Conservation (phyloP, 768 basidiomycete genomes). For the Thelephora ganbajun region DNA sequence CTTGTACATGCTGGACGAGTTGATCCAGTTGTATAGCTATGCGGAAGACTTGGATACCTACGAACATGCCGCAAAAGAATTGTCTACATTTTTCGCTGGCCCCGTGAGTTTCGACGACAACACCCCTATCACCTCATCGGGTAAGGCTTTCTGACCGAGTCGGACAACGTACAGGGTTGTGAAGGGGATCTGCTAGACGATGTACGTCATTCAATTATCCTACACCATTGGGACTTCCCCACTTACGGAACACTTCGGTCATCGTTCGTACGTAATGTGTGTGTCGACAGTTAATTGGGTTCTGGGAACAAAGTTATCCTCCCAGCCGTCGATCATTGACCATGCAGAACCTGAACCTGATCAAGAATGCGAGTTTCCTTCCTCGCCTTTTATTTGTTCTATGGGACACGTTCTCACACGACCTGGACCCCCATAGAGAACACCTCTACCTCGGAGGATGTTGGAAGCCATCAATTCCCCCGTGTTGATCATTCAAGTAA, state of each 20-base stretch:
- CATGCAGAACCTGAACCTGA: conserved; percentile 38
- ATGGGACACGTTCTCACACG: not conserved
- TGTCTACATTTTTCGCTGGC: conserved; percentile 39
- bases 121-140: not conserved
- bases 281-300: conserved; percentile 42
- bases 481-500: conserved; percentile 55
- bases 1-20: conserved; percentile 48
- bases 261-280: not conserved
- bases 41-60: conserved; percentile 53
- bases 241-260: not conserved
- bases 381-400: not conserved
- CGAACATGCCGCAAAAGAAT: conserved; percentile 51
- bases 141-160: not conserved
- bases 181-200: conserved; percentile 50
- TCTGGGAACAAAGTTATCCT: conserved; percentile 44
- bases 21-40: conserved; percentile 47
- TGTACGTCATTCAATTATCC: conserved; percentile 33
- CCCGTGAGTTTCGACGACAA: conserved; percentile 25
- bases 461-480: conserved; percentile 45
- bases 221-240: no score
- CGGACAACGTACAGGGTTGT: conserved; percentile 23
- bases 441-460: conserved; percentile 31
- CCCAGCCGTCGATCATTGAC: conserved; percentile 38
- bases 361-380: conserved; percentile 39
- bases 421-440: conserved; percentile 27